Percentiles rank a stretch among this genome's conserved stretches.
Conservation (phyloP, 1,284 basidiomycete genomes). For the Cutaneotrichosporon mucoides region DNA sequence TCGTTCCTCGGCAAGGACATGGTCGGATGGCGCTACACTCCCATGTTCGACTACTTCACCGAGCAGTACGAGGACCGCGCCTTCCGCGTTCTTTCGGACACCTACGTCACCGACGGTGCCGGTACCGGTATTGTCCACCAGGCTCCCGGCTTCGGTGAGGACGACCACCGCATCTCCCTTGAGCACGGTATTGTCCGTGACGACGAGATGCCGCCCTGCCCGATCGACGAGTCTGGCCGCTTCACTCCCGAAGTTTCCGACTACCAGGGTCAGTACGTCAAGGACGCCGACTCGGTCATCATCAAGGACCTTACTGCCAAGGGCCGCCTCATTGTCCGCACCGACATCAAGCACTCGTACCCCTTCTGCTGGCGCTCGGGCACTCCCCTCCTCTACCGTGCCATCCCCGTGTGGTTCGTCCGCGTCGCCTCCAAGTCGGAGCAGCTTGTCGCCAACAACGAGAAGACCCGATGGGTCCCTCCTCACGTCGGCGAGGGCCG, state of each 20-base stretch:
- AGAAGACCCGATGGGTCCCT: slow-evolving; percentile 92
- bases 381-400: slow-evolving; percentile 94
- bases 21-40: slow-evolving; percentile 95
- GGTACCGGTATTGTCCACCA: slow-evolving; percentile 99
- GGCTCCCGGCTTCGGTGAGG: slow-evolving; percentile 97
- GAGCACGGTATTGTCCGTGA: slow-evolving; percentile 72
- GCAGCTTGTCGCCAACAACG: slow-evolving; percentile 84
- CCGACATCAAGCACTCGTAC: slow-evolving; percentile 83
- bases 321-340: slow-evolving; percentile 82
- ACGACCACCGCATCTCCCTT: slow-evolving; percentile 92
- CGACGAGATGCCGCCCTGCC: slow-evolving; percentile 94
- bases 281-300: slow-evolving; percentile 92
- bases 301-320: slow-evolving; percentile 86
- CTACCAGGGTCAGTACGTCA: slow-evolving; percentile 83
- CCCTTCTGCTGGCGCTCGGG: slow-evolving; percentile 98
- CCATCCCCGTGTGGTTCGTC: slow-evolving; percentile 95
- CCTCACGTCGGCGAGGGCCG: slow-evolving; percentile 82
- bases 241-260: slow-evolving; percentile 89
- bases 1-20: slow-evolving; percentile 88
- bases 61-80: slow-evolving; percentile 90
- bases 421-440: slow-evolving; percentile 80
- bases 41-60: slow-evolving; percentile 93
- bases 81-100: slow-evolving; percentile 84
- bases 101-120: slow-evolving; percentile 88
- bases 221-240: slow-evolving; percentile 81